Evolutionary conservation across 352 stramenopile species (phyloP), one percentile per base, ranked within the genome.

Genomic region (Phytophthora foliorum): DNA sequence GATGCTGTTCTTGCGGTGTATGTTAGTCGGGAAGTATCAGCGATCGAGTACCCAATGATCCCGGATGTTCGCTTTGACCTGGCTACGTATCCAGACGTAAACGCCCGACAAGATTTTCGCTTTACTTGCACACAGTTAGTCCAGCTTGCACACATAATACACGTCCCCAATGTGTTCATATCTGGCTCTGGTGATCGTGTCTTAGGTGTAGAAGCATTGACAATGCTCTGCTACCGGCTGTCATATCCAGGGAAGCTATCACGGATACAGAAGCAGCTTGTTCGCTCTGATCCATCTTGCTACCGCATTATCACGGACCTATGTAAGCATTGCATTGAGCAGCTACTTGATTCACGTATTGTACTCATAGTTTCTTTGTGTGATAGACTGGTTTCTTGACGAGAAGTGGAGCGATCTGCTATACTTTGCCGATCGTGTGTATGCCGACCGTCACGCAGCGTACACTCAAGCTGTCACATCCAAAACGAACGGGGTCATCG

Each of bases 381-480:
- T 11, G 2, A 34, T 50, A 63, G 56, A 63, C 17, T 63, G 56
- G 2, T 63, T 50, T 14, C 45, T 63, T 9, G 32, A 63, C 32
- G 25, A 38, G 5, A 14, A 56, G 6, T 63, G 56, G 45, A 19
- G 19, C 7, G 21, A 56, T 9, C 50, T 22, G 6, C 22, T 49
- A 11, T 50, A 29, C 19, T 63, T 63, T n/a, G 2, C 17, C 3
- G 55, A 63, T n/a, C 6, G 29, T 22, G n/a, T 56, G 42, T 56
- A 50, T 9, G 56, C 21, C 6, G 42, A 48, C 3, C 29, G 32
- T 11, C 44, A 63, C 16, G 16, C 0, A 2, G 13, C 9, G 4
- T 63, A 56, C 21, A 22, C 31, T 10, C 14, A 46, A 19, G 44
- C 56, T 29, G 56, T 63, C 3, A 31, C n/a, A 14, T 21, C 4